Evolutionary conservation across 1,139 yeast genomes (phyloP), one percentile per base, ranked within the genome.

Genomic region (Hemisphaericaspora subhashii): DNA sequence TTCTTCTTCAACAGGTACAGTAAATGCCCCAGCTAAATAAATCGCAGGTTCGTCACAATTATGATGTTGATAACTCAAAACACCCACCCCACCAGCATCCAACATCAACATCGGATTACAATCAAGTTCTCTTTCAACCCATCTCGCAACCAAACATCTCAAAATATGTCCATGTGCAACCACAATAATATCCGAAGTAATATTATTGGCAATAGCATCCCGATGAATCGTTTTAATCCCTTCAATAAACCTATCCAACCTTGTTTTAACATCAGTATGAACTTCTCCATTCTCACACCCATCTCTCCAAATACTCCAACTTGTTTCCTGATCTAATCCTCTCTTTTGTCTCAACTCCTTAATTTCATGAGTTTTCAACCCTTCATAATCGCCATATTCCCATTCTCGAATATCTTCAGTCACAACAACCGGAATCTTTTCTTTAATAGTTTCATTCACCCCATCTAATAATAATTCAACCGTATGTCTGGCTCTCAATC

Each of bases 351-450:
- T 77, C 48, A 78, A 59, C 9, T 68, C 73, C 31, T 74, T 66
- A 57, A 90, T 89, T 50, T 89, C 79, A 11, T 66, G 62, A 1
- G 95, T 85, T 41, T 72, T 61, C 52, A 83, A 62, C 4, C 98
- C 98, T 66, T 90, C 98, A 60, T 90, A 90, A 53, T 86, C 94
- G 50, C 98, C 98, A 55, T 90, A 90, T 51, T 87, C 94, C 97
- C 98, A 90, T 64, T 90, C 98, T 48, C 94, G 74, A 37, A 88
- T 64, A 52, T 83, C 84, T 36, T 85, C 79, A 46, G 85, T 90
- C 14, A 77, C 77, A 33, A 66, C 61, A 29, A 76, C 54, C 3
- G 70, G 65, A 39, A 81, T 69, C 13, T 64, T 54, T 14, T 70
- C 58, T 45, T 64, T 67, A 29, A 70, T 64, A 31, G 68, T 73